These are phyloP conservation scores for Clonostachys chloroleuca DNA, from an alignment of 2,329 filamentous ascomycete species.

Conservation along the genomic window DNA sequence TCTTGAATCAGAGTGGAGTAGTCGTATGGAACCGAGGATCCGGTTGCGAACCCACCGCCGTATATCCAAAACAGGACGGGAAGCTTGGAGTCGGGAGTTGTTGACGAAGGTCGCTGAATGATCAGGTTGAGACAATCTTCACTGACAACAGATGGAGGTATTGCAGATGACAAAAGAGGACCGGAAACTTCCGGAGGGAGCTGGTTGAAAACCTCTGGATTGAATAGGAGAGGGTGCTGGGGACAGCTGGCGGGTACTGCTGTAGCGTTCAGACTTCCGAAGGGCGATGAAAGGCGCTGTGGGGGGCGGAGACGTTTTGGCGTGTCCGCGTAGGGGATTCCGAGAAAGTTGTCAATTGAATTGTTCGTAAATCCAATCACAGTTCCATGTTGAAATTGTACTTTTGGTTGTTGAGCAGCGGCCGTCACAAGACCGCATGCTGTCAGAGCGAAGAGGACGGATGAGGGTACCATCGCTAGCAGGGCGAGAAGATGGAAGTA, in stretches of 20 bases:
- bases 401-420: no score
- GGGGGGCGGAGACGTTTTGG: conserved; percentile 66
- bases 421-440: no score
- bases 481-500: no score
- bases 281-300: conserved; percentile 43
- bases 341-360: conserved; percentile 67
- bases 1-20: conserved; percentile 22
- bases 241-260: conserved; percentile 60
- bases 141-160: conserved; percentile 37
- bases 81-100: conserved; percentile 33
- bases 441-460: no score
- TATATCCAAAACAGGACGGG: conserved; percentile 56
- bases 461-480: no score
- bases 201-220: conserved; percentile 12
- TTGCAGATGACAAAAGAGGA: conserved; percentile 32
- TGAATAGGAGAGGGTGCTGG: conserved; percentile 47
- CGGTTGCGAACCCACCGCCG: conserved; percentile 37
- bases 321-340: conserved; percentile 72
- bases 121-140: conserved; percentile 49
- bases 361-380: conserved; percentile 17
- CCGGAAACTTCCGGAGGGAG: conserved; percentile 26
- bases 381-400: no score
- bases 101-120: conserved; percentile 38
- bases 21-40: conserved; percentile 28
- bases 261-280: conserved; percentile 57